phyloP scores from a whole-genome alignment of 768 basidiomycete species.

The Cyathus striatus region DNA sequence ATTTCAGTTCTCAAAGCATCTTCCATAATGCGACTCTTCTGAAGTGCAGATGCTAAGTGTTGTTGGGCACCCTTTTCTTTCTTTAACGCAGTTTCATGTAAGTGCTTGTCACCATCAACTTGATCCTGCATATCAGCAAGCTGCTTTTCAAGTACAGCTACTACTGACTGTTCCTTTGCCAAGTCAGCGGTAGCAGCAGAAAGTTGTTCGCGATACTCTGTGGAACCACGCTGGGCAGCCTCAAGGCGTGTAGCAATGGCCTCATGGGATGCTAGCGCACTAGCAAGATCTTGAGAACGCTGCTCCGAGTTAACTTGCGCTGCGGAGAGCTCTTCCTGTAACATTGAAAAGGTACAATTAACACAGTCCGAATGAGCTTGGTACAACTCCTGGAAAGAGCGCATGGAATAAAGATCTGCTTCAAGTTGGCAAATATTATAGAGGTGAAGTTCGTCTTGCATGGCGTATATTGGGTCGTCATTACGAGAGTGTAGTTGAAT shows the following conservation, averaged over 20 bases:
- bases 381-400: slow-evolving; percentile 25
- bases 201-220: slow-evolving; percentile 8
- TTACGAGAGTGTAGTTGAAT: background rate
- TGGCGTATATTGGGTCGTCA: slow-evolving; percentile 1
- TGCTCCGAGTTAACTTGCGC: background rate
- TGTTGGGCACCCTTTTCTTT: slow-evolving; percentile 43
- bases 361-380: slow-evolving; percentile 28
- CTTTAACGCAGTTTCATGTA: slow-evolving; percentile 29
- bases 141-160: background rate
- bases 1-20: slow-evolving; percentile 65
- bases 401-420: slow-evolving; percentile 13
- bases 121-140: slow-evolving; percentile 19
- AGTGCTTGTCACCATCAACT: slow-evolving; percentile 17
- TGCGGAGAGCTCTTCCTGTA: slow-evolving; percentile 20
- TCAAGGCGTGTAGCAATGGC: slow-evolving; percentile 37
- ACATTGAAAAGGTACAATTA: slow-evolving; percentile 19
- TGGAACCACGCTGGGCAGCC: slow-evolving; percentile 30
- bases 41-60: slow-evolving; percentile 43
- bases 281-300: slow-evolving; percentile 20
- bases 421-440: too few relatives aligned
- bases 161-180: slow-evolving; percentile 8
- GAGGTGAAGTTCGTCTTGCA: too few relatives aligned
- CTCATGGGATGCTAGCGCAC: slow-evolving; percentile 33
- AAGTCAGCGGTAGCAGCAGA: slow-evolving; percentile 15
- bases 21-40: slow-evolving; percentile 60